Evolutionary conservation across 257 asterid species (phyloP), one percentile per base, ranked within the genome.

Genomic region (Scutellaria galericulata): DNA sequence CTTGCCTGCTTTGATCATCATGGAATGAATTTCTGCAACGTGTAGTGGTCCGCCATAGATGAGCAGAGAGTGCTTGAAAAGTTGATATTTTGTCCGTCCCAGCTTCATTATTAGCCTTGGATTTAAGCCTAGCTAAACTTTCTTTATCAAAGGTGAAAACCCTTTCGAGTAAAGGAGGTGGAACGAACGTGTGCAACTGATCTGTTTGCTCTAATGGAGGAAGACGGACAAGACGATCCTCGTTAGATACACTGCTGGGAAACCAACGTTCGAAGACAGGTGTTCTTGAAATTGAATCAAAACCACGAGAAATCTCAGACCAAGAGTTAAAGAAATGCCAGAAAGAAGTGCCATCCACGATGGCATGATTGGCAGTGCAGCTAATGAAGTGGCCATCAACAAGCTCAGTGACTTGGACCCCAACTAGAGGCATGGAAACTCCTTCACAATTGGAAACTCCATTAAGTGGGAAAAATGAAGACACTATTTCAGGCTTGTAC

Each of bases 341-440:
- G 52, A 85, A 81, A 6, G 80, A 78, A 0, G 68, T 61, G 2
- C 83, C 86, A 11, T 85, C 90, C 0, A 8, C 68, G 0, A 79
- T 40, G 2, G 18, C 8, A 41, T 79, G 88, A 56, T 77, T 81
- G 10, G 75, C 75, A 0, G 81, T 15, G 64, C 74, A 74, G 1
- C 74, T 86, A 1, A 86, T 65, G 50, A 86, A 86, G 45, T 46
- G 40, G 5, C 89, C 87, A 11, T 84, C 89, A 1, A 13, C 54
- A 0, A 86, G 79, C 71, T 84, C 81, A 0, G 87, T 82, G 14
- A 80, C 66, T 18, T 84, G 91, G 13, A 84, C 85, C 0, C 77
- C 86, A 0, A 84, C 60, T 66, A 80, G 42, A 27, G 89, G 87
- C 47, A 64, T 70, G 0, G 78, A 59, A 50, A 75, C 10, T 5